Evolutionary conservation across 768 basidiomycete genomes (phyloP), one percentile per base, ranked within the genome.

Genomic region (Tylopilus subfusipes): DNA sequence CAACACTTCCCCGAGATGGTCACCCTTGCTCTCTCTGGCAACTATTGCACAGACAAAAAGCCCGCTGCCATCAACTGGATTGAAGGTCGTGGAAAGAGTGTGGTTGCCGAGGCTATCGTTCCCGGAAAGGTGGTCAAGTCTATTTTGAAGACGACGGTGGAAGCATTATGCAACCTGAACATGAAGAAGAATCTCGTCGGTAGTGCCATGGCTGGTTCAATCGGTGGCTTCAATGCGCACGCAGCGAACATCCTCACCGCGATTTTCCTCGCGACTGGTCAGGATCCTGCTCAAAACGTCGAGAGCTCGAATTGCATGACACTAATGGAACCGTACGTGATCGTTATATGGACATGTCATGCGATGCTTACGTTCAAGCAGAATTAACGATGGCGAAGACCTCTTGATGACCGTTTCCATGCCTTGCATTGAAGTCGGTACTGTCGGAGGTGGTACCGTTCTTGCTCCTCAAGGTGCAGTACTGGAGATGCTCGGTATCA

Each of bases 1-100:
- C 76, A 78, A 47, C 72, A 85, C 63, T 99, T 93, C 77, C 96
- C 96, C 4, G 85, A 87, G 56, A 98, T 98, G 95, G 72, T 84
- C 52, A 84, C 93, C 39, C 80, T 97, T 31, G 90, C 96, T 10
- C 81, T 99, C 16, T 92, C 88, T 6, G 97, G 96, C 42, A 99
- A 99, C 71, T 99, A 98, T 71, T 98, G 97, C 76, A 99, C 93
- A 60, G 97, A 99, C 76, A 99, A 99, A 86, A 99, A 99, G 76
- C 91, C 97, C 0, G 92, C 97, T 11, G 97, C 97, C 42, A 97
- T 99, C 73, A 99, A 98, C 75, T 99, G 97, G 97, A 98, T 98
- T 58, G 96, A 98, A 73, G 97, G 97, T 2, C 80, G 97, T 39
- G 97, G 97, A 24, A 99, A 99, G 87, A 90, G 90, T 50, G 89